A percentile compares a stretch with the other conserved stretches of the same genome.
Conservation (phyloP, 1,284 basidiomycete genomes). For the Cutaneotrichosporon sp. region DNA sequence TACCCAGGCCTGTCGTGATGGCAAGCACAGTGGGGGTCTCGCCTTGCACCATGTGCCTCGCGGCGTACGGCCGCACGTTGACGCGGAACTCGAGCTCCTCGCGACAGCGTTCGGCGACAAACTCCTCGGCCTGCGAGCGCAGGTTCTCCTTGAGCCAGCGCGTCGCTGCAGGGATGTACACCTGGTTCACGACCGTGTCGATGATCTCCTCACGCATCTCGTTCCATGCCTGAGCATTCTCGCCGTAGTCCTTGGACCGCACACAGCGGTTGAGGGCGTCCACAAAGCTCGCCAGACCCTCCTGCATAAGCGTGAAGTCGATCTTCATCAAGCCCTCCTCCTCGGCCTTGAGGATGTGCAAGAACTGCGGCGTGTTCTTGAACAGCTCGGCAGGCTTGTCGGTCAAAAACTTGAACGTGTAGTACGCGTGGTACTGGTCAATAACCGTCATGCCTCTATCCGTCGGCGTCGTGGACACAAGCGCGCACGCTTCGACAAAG, state of each 20-base stretch:
- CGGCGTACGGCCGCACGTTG: slow-evolving; percentile 62
- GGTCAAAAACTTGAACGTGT: slow-evolving; percentile 92
- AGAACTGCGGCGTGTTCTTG: slow-evolving; percentile 68
- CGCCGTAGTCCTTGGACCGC: slow-evolving; percentile 76
- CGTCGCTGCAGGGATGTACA: slow-evolving; percentile 67
- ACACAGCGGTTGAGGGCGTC: slow-evolving; percentile 74
- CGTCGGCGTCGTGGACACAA: slow-evolving; percentile 80
- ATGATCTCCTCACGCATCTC: slow-evolving; percentile 74
- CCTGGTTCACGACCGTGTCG: slow-evolving; percentile 68
- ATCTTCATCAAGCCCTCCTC: slow-evolving; percentile 78
- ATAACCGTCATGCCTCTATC: slow-evolving; percentile 88
- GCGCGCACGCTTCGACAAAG: slow-evolving; percentile 68
- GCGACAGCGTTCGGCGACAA: slow-evolving; percentile 63
- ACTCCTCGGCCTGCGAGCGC: slow-evolving; percentile 84
- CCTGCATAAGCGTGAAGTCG: slow-evolving; percentile 60
- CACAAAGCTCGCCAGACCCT: slow-evolving; percentile 56
- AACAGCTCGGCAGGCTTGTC: slow-evolving; percentile 75
- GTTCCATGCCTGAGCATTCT: slow-evolving; percentile 88
- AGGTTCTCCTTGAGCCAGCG: slow-evolving; percentile 89
- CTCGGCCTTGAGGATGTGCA: slow-evolving; percentile 89
- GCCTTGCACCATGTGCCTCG: slow-evolving; percentile 59
- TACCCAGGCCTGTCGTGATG: slow-evolving; percentile 90
- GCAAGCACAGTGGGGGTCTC: slow-evolving; percentile 81
- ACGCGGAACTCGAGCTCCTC: slow-evolving; percentile 59
- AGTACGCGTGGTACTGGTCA: slow-evolving; percentile 81